These are phyloP conservation scores for Mallotus repandus DNA, from an alignment of 441 rosid species.

Conservation along the genomic window DNA sequence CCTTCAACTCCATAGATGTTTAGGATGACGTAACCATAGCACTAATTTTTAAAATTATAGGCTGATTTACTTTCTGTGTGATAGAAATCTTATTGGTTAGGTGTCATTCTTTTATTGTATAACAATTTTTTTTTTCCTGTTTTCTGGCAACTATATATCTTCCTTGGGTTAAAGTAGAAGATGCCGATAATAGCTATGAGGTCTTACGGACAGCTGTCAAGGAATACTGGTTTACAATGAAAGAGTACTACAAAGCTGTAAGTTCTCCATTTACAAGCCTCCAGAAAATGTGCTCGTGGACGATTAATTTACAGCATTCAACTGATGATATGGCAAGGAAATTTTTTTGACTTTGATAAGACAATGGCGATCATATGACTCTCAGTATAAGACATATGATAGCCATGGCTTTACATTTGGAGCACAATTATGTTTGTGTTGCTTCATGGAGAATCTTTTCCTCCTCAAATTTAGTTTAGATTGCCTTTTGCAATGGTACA, in stretches of 20 bases:
- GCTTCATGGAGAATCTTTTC: background rate
- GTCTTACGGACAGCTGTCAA: slow-evolving; percentile 53
- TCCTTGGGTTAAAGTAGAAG: slow-evolving; percentile 31
- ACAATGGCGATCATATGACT: background rate
- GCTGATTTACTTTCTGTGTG: background rate
- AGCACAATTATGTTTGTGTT: background rate
- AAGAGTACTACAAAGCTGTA: slow-evolving; percentile 61
- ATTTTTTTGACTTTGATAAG: background rate
- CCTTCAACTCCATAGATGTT: background rate
- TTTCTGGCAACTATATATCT: slow-evolving; percentile 7
- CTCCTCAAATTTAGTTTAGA: background rate
- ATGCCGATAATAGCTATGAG: slow-evolving; percentile 42
- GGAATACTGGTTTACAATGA: slow-evolving; percentile 53
- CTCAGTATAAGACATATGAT: background rate
- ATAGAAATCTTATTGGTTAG: background rate
- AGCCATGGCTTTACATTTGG: background rate
- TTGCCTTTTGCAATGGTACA: background rate
- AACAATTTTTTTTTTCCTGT: no score
- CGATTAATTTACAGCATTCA: slow-evolving; percentile 1
- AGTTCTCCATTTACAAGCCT: slow-evolving; percentile 22
- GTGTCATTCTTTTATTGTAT: no score
- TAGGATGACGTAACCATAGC: background rate
- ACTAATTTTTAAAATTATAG: background rate
- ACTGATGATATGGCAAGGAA: background rate
- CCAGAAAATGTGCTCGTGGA: background rate